Evolutionary conservation across 345 rosid genomes (phyloP), one percentile per base, ranked within the genome.

Genomic region (Arabidopsis suecica): DNA sequence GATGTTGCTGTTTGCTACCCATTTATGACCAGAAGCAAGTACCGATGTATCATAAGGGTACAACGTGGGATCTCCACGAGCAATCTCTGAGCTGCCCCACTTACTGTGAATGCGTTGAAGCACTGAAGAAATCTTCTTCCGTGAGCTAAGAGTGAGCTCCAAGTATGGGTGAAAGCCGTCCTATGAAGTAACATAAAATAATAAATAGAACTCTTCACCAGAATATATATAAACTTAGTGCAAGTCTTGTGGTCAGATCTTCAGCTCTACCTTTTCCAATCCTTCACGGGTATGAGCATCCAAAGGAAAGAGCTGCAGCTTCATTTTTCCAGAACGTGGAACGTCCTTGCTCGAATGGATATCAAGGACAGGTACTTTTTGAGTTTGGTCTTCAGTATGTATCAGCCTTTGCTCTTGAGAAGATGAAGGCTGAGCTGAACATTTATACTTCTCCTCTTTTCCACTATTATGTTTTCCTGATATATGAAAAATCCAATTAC

Each of bases 161-260:
- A 95, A 74, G 80, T 88, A 90, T 37, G 99, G 99, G 83, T 95
- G 80, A 77, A 85, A 87, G 13, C 99, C 96, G 51, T 88, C 95
- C 99, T 88, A 53, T 22, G 42, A 25, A n/a, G 48, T 61, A 69
- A 67, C 33, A 61, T 16, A 57, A 41, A 30, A 1, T 33, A 57
- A 53, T 16, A 30, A 71, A 8, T 61, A n/a, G 25, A 36, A 47
- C 36, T 62, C 14, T n/a, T 65, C 23, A 41, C 30, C 38, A 60
- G 56, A 22, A 41, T 40, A 32, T 54, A 32, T 20, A 16, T 16
- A 16, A 16, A 0, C 23, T 57, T 16, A 45, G 60, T 64, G 12
- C 30, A 34, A 10, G 66, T 41, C 40, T 54, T n/a, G 33, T n/a
- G 36, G 51, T 40, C 47, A 50, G 37, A 28, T 14, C 25, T 22